Percentiles rank a stretch among this genome's conserved stretches.
These are phyloP conservation scores for Acer yangbiense DNA, from an alignment of 345 rosid species.

Conservation along the genomic window DNA sequence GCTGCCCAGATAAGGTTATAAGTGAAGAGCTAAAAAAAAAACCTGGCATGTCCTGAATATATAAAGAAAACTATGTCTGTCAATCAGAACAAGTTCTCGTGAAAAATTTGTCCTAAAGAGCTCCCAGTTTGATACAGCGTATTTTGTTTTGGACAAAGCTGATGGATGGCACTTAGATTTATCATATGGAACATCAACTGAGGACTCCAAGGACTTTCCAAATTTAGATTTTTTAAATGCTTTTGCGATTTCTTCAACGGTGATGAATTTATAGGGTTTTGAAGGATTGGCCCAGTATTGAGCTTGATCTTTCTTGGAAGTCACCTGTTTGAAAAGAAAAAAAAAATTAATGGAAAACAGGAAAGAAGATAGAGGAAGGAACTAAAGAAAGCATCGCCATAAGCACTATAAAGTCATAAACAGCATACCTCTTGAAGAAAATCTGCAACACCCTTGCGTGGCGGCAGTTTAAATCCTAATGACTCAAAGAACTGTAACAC, in stretches of 20 bases:
- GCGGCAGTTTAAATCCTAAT: constrained; percentile 76
- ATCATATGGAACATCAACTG: constrained; percentile 50
- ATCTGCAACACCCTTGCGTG: constrained; percentile 90
- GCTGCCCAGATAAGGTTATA: not conserved
- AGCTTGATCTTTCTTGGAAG: constrained; percentile 92
- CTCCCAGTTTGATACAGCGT: constrained; percentile 73
- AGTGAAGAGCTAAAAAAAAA: constrained; percentile 19
- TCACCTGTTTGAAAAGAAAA: constrained; percentile 53
- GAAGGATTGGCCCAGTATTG: constrained; percentile 93
- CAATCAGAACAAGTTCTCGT: constrained; percentile 71
- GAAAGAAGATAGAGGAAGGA: constrained; percentile 17
- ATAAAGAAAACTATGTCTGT: constrained; percentile 74
- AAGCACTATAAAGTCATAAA: constrained; percentile 16
- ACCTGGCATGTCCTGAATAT: constrained; percentile 87
- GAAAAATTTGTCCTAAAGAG: constrained; percentile 64
- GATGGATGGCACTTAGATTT: constrained; percentile 53
- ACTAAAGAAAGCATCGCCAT: constrained; percentile 5
- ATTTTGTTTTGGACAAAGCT: constrained; percentile 67
- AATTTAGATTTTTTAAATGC: constrained; percentile 66
- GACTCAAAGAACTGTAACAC: constrained; percentile 84
- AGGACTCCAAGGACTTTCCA: constrained; percentile 53
- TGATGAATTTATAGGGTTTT: constrained; percentile 59
- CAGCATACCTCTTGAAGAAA: constrained; percentile 89
- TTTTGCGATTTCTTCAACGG: constrained; percentile 71
- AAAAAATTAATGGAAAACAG: not conserved